Conservation (phyloP, 306 rosid genomes). For the Begonia loranthoides region DNA sequence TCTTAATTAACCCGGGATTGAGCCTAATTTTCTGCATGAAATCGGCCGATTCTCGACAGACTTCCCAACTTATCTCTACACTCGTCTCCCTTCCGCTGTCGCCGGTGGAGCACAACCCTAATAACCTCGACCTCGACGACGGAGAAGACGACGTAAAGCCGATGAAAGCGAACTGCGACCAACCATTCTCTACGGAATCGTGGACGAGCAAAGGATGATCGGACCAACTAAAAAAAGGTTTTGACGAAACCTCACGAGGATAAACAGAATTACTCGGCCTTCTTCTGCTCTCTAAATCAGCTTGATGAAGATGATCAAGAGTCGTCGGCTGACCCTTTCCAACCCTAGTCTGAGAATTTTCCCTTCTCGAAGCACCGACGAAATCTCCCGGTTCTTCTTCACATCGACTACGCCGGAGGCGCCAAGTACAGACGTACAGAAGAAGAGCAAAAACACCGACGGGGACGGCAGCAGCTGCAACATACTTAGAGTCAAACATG, state of each 20-base stretch:
- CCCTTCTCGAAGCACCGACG: not conserved
- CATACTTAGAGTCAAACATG: conserved; percentile 31
- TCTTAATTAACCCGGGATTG: conserved; percentile 45
- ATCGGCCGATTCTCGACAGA: conserved; percentile 55
- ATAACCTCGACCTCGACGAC: conserved; percentile 34
- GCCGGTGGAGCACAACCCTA: conserved; percentile 40
- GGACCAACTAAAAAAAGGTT: conserved; percentile 49
- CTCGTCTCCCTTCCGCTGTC: conserved; percentile 39
- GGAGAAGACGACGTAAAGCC: conserved; percentile 21
- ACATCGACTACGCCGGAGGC: conserved; percentile 2
- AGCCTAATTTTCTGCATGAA: conserved; percentile 81
- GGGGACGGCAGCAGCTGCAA: conserved; percentile 17
- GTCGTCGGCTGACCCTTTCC: conserved; percentile 8
- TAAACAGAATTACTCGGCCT: conserved; percentile 23
- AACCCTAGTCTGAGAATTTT: conserved; percentile 18
- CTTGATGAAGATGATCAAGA: conserved; percentile 14
- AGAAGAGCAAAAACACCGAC: conserved; percentile 8
- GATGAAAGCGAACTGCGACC: conserved; percentile 75
- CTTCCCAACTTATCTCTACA: conserved; percentile 74
- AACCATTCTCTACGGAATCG: conserved; percentile 89
- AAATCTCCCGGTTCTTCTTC: not conserved
- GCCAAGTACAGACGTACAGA: conserved; percentile 13
- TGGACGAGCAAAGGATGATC: conserved; percentile 56
- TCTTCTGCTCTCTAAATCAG: conserved; percentile 22
- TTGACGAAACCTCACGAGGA: conserved; percentile 35